Evolutionary conservation across 2,329 filamentous ascomycete species (phyloP), one percentile per base, ranked within the genome.

Genomic region (Dothideomycetidae sp.): DNA sequence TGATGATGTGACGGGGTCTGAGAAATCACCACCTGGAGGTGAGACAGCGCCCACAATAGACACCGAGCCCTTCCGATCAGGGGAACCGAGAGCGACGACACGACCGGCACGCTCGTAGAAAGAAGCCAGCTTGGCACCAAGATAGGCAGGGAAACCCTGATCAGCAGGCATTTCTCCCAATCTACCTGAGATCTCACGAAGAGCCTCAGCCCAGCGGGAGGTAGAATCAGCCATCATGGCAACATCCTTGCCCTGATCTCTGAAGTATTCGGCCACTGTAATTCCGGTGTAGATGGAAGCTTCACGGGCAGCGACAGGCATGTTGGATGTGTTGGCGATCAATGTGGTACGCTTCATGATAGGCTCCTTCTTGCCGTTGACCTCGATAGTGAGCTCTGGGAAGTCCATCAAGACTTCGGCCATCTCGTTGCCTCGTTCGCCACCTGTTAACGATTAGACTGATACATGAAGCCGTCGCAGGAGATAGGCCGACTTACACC

Each of bases 211-310:
- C 90, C 90, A 98, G 48, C 90, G 85, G 37, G 90, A 98, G 36
- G 88, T 81, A 11, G 90, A 96, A 63, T 98, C 90, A 46, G 90
- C 90, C 90, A 98, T 98, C 90, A 98, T 98, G 52, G 90, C 88
- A 28, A 98, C 90, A 58, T 93, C 73, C 63, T 96, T 88, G 46
- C 90, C 90, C 62, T 93, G 84, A 55, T 98, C 90, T 48, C 90
- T 74, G 69, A 96, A 96, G 55, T 98, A 98, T 58, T 98, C 90
- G 29, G 84, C 82, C 1, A 94, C 79, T 0, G 84, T 93, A 47
- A 94, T 93, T 56, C 75, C 90, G 3, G 90, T 98, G 65, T 98
- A 98, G 58, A 98, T 98, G 47, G 90, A 98, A 41, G 90, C 90
- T 63, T 98, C 90, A 66, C 90, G 84, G 44, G 90, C 90, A 46